Conservation (phyloP, 495 filamentous ascomycete species). For the Podospora pseudopauciseta region DNA sequence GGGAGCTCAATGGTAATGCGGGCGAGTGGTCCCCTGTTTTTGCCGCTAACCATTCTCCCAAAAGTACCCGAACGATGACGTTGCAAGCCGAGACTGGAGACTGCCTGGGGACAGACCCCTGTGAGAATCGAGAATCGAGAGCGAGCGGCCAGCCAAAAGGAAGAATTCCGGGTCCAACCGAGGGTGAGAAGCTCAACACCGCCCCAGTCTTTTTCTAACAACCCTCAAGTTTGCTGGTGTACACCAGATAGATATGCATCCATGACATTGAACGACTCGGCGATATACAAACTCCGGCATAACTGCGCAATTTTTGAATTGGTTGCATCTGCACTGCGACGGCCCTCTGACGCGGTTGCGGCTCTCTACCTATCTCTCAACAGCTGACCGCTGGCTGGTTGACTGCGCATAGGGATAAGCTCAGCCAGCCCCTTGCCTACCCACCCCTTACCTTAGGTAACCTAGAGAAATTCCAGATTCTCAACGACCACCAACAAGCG, state of each 20-base stretch:
- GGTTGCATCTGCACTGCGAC: background rate
- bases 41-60: background rate
- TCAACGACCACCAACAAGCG: background rate
- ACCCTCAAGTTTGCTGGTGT: background rate
- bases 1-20: background rate
- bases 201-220: background rate
- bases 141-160: background rate
- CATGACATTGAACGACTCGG: background rate
- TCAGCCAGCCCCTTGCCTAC: too few relatives aligned
- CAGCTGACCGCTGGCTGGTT: background rate
- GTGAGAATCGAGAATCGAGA: background rate
- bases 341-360: background rate
- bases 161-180: background rate
- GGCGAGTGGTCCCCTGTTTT: background rate
- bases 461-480: background rate
- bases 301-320: background rate
- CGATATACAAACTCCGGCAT: background rate
- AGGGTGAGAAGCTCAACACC: background rate
- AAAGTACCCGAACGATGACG: conserved; percentile 1
- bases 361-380: background rate
- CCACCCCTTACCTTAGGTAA: background rate
- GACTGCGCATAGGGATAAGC: background rate
- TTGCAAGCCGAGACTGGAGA: background rate
- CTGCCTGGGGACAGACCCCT: background rate
- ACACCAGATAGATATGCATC: background rate